Conservation (phyloP, 2,329 filamentous ascomycete genomes). For the Graphium sp. region DNA sequence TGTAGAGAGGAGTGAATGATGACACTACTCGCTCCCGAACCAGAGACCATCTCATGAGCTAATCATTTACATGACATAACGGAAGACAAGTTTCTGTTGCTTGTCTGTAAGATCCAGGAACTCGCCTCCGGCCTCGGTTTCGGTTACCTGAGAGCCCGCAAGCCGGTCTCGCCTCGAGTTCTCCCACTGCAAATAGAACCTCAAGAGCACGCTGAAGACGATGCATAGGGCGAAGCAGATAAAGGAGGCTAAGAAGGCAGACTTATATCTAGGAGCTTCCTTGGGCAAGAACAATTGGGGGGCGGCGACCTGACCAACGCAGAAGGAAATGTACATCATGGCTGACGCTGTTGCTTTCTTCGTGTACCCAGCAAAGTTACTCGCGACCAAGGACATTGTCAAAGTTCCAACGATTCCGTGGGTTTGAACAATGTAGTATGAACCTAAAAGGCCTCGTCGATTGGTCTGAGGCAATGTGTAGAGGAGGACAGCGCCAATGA, state of each 20-base stretch:
- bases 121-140: no score
- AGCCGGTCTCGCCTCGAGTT: no score
- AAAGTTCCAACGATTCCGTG: constrained; percentile 8
- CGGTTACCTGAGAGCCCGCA: no score
- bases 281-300: constrained; percentile 7
- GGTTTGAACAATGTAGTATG: constrained; percentile 9
- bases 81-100: no score
- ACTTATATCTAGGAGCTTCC: constrained; percentile 3
- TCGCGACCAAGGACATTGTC: constrained; percentile 4
- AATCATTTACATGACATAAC: no score
- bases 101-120: no score
- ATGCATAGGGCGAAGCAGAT: no score
- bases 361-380: constrained; percentile 27
- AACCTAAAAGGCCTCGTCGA: constrained; percentile 7
- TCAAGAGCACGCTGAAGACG: no score
- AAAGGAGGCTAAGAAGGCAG: background rate
- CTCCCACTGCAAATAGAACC: no score
- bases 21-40: no score
- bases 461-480: constrained; percentile 6
- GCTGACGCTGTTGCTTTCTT: constrained; percentile 32
- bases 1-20: no score
- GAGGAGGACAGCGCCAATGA: constrained; percentile 9
- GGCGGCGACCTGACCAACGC: constrained; percentile 8
- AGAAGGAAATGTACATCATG: constrained; percentile 25
- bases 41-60: no score